Conservation (phyloP, 345 rosid species). For the Fremontodendron californicum region DNA sequence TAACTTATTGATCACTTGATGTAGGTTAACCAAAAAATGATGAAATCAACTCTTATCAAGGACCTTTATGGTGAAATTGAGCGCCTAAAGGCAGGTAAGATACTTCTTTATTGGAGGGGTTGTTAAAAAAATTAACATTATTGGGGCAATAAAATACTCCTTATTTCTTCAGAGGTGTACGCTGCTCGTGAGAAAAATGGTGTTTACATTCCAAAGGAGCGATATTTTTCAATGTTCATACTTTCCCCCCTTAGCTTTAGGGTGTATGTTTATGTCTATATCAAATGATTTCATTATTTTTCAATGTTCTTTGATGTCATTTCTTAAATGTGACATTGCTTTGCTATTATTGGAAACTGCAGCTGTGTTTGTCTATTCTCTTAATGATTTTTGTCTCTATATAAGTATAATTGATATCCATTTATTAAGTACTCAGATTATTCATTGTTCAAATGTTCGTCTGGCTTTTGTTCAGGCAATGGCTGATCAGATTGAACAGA, state of each 20-base stretch:
- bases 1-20: neutral
- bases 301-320: neutral
- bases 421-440: neutral
- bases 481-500: conserved; percentile 91
- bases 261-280: neutral
- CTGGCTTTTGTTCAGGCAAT: conserved; percentile 50
- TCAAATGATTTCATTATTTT: neutral
- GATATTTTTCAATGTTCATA: conserved; percentile 43
- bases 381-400: neutral
- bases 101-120: conserved; percentile 3
- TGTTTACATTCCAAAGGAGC: conserved; percentile 90
- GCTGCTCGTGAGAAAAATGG: conserved; percentile 98
- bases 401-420: neutral
- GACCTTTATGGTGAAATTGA: conserved; percentile 99
- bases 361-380: neutral
- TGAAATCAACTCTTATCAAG: conserved; percentile 97
- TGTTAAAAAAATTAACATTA: neutral
- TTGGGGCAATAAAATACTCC: neutral
- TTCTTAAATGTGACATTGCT: neutral
- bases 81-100: conserved; percentile 89
- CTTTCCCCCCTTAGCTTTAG: neutral
- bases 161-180: conserved; percentile 69
- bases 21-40: conserved; percentile 98
- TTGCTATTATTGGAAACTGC: too few relatives aligned
- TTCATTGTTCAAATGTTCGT: conserved; percentile 6